phyloP scores from a whole-genome alignment of 345 rosid species.

The Balakata baccata region DNA sequence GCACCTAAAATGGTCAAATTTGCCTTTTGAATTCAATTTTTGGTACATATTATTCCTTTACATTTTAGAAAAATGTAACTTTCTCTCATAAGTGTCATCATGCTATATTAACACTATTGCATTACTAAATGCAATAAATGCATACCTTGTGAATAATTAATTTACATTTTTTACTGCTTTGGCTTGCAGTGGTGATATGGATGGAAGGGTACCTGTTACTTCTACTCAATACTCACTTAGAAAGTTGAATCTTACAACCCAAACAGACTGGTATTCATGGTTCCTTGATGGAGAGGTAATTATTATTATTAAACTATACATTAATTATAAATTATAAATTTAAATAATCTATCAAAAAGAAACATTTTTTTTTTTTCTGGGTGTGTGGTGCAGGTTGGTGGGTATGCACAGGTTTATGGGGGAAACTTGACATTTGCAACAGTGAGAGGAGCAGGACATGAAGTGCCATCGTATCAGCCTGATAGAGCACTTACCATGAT shows the following conservation, averaged over 20 bases:
- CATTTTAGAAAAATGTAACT: too few relatives aligned
- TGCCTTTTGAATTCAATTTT: too few relatives aligned
- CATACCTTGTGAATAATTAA: too few relatives aligned
- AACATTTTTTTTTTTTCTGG: background rate
- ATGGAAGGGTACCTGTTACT: constrained; percentile 81
- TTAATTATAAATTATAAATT: background rate
- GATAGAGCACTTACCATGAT: constrained; percentile 64
- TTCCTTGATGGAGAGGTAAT: constrained; percentile 51
- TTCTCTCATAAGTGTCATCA: too few relatives aligned
- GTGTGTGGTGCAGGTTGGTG: constrained; percentile 50
- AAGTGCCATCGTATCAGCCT: constrained; percentile 84
- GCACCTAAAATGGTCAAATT: too few relatives aligned
- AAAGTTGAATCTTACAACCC: constrained; percentile 49
- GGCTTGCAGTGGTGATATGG: constrained; percentile 76
- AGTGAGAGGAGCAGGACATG: constrained; percentile 89
- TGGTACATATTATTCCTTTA: too few relatives aligned
- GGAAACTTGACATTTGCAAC: constrained; percentile 70
- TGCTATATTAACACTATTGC: too few relatives aligned
- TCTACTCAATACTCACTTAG: constrained; percentile 67
- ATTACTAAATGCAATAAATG: too few relatives aligned
- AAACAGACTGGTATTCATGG: constrained; percentile 78
- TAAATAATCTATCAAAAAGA: background rate
- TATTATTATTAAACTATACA: too few relatives aligned
- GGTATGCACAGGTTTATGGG: constrained; percentile 63
- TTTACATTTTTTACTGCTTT: background rate